phyloP scores from a whole-genome alignment of 495 filamentous ascomycete species.

The Neurospora africana region DNA sequence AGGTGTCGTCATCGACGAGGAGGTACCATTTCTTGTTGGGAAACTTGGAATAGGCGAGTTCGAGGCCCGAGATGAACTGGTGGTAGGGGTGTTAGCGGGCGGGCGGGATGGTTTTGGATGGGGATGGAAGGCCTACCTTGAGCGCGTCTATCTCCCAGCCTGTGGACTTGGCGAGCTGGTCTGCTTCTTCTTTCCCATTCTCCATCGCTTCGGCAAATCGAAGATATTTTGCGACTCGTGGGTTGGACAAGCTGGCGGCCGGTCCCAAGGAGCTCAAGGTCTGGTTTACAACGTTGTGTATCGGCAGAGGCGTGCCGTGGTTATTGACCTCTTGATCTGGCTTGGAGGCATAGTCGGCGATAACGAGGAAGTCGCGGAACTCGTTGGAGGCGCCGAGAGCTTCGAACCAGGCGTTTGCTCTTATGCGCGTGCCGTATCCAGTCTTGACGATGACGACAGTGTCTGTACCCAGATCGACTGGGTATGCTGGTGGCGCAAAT shows the following conservation, averaged over 20 bases:
- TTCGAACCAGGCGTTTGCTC: slow-evolving; percentile 27
- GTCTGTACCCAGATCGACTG: slow-evolving; percentile 25
- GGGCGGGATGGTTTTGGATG: too few relatives aligned
- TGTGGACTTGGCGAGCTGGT: slow-evolving; percentile 21
- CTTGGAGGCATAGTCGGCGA: slow-evolving; percentile 27
- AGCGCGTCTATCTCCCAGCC: slow-evolving; percentile 41
- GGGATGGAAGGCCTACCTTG: too few relatives aligned
- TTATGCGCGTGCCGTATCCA: slow-evolving; percentile 30
- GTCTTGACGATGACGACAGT: slow-evolving; percentile 36
- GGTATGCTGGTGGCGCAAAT: slow-evolving; percentile 7
- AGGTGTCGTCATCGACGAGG: slow-evolving; percentile 39
- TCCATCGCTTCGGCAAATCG: slow-evolving; percentile 25
- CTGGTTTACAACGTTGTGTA: slow-evolving; percentile 26
- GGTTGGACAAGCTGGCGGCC: slow-evolving; percentile 5
- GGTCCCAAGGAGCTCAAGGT: slow-evolving; percentile 14
- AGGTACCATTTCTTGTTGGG: slow-evolving; percentile 41
- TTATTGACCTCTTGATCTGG: neutral
- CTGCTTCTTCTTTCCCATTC: slow-evolving; percentile 22
- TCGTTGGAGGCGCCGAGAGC: slow-evolving; percentile 18
- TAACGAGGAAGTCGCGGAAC: slow-evolving; percentile 27
- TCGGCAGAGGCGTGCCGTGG: slow-evolving; percentile 16
- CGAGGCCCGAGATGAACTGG: slow-evolving; percentile 34
- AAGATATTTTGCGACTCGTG: slow-evolving; percentile 27
- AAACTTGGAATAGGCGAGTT: slow-evolving; percentile 29
- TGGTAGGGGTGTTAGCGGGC: neutral